phyloP scores from a whole-genome alignment of 1,139 yeast genomes.

The Geotrichum klebahnii region DNA sequence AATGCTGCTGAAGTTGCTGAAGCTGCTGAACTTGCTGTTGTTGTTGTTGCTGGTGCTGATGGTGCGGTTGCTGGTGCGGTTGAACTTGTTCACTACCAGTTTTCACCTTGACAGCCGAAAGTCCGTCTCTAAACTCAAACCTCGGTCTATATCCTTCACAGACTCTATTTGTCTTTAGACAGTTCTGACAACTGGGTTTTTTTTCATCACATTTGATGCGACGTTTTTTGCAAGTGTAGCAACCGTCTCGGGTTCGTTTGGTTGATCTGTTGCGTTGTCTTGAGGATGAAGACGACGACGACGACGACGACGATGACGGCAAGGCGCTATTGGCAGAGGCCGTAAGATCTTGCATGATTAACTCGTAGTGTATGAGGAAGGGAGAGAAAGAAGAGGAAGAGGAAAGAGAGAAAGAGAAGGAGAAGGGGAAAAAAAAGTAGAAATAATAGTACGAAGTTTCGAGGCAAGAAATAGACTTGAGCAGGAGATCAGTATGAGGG shows the following conservation, averaged over 20 bases:
- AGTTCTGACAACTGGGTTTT: slow-evolving; percentile 31
- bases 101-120: neutral
- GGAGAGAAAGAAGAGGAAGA: no score
- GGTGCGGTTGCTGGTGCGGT: neutral
- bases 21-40: neutral
- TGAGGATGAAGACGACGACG: no score
- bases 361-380: no score
- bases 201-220: slow-evolving; percentile 33
- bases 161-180: slow-evolving; percentile 29
- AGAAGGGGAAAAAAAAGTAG: no score
- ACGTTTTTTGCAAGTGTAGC: slow-evolving; percentile 33
- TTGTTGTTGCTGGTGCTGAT: slow-evolving; percentile 1
- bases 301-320: no score
- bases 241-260: slow-evolving; percentile 32
- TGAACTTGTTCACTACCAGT: neutral
- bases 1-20: neutral
- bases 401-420: no score
- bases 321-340: neutral
- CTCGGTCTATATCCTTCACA: slow-evolving; percentile 25
- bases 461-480: no score
- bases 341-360: no score
- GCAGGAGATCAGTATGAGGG: no score
- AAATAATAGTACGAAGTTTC: no score
- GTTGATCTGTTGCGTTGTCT: slow-evolving; percentile 13
- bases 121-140: slow-evolving; percentile 23